Base-by-base conservation (phyloP, 495 filamentous ascomycete species). In the Articulospora tetracladia region DNA sequence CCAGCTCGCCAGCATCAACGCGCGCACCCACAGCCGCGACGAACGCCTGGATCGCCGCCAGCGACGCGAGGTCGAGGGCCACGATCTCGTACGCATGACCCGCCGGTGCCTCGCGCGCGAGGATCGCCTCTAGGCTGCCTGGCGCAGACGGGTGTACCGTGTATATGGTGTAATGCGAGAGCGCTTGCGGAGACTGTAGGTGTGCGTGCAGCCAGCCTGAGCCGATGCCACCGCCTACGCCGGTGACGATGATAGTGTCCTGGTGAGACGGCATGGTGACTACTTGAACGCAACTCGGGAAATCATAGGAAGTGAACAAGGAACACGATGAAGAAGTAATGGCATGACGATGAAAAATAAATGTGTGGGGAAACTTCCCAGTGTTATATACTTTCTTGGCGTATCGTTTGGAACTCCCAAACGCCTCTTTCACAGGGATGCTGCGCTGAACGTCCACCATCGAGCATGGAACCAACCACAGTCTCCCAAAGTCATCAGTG, bases 231-330 rank as follows among this genome's bases (percentile, higher is more conserved):
- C 54, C 34, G 27, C 20, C 54, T 24, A 36, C 54, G 15, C 54
- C 54, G n/a, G 54, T 56, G 54, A 41, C 54, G 23, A 56, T 56
- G 22, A 56, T 56, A 7, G 54, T 56, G 34, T 13, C 22, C 46
- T 41, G 39, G 3, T 39, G 20, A 25, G 34, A 27, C 19, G 7
- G 17, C 20, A 46, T 55, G 13, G 13, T n/a, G n/a, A n/a, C n/a
- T n/a, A n/a, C n/a, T n/a, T n/a, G n/a, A n/a, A n/a, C n/a, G n/a
- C n/a, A n/a, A n/a, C n/a, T n/a, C n/a, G n/a, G n/a, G n/a, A n/a
- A n/a, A n/a, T n/a, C n/a, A n/a, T n/a, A n/a, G n/a, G n/a, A n/a
- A n/a, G n/a, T n/a, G n/a, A n/a, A n/a, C n/a, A n/a, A n/a, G n/a
- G n/a, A n/a, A n/a, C n/a, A n/a, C n/a, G n/a, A n/a, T n/a, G n/a